Evolutionary conservation across 345 rosid genomes (phyloP), one percentile per base, ranked within the genome.

Genomic region (Eucalyptus lansdowneana): DNA sequence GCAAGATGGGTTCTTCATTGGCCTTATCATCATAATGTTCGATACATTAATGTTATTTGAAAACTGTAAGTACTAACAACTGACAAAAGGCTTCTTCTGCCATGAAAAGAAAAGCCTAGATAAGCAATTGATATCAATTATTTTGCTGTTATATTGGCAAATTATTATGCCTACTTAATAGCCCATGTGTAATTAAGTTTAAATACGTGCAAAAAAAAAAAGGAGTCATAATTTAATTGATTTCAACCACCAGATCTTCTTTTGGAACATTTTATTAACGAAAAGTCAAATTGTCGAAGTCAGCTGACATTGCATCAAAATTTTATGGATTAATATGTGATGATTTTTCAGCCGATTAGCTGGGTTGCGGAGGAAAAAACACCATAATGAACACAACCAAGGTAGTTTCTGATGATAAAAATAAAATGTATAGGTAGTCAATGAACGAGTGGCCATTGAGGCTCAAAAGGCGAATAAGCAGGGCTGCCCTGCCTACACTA

Each of bases 241-340:
- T 60, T 60, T 60, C 54, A 51, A 27, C 27, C 0, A 54, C 25
- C 5, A 21, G 11, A 54, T 54, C 60, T 54, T 54, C 25, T 54
- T 54, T 54, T 0, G 0, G 1, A 54, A 54, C 25, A 54, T 54
- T 3, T 54, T 54, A 1, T 54, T 21, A 8, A 22, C 1, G 25
- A 22, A 54, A 54, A 9, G 25, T 54, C 25, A 54, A 22, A 8
- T 54, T 54, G 60, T 22, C 1, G 56, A 54, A 54, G 27, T 54
- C 60, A 9, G 12, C 27, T 54, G 1, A 54, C 25, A 54, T 21
- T 54, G 60, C 60, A 54, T 22, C 25, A 19, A 21, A 54, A 0
- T 54, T 54, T 54, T 1, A 54, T 54, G 60, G 12, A 54, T 54
- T 54, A 54, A 54, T 54, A 54, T 54, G 60, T 22, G 60, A 54